Base-by-base conservation (phyloP, 805 yeast genomes). In the Sugiyamaella lignohabitans region DNA sequence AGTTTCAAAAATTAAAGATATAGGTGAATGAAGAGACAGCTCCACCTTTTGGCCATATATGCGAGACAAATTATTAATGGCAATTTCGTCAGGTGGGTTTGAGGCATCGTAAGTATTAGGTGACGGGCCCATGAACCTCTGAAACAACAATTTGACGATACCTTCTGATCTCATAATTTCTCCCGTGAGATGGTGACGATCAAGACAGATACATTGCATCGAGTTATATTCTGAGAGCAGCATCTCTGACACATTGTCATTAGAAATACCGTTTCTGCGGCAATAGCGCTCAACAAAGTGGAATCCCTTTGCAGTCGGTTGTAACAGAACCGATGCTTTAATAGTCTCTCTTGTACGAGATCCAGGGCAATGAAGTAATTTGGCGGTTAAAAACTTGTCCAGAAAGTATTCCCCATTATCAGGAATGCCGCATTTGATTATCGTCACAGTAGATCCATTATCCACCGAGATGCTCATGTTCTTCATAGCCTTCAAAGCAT, bases 281-380 rank as follows among this genome's bases (percentile, higher is more conserved):
- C 83, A 79, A 60, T 81, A 87, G 16, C 71, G 67, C 42, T 77
- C 78, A 1, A 89, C 63, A 0, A 87, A 58, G 0, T 87, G 80
- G 5, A 87, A 79, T 1, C 97, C 98, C 59, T 91, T 91, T 0
- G 97, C 88, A 0, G 96, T 87, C 3, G 96, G 95, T 59, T 91
- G 97, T 23, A 87, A 59, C 2, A 69, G 50, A 0, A 70, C 66
- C 3, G 64, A 67, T 0, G 58, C 64, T 43, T 73, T 73, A 4
- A 80, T 71, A 37, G 60, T 65, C 11, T 60, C 53, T 38, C 84
- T 60, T 0, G 95, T 87, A 56, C 91, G 68, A 52, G 84, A 88
- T 2, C 77, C 75, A 0, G 95, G 95, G 11, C 78, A 75, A 59
- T 87, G 95, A 6, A 87, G 54, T 1, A 87, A 63, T 52, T 47